Percentiles rank a stretch among this genome's conserved stretches.
These are phyloP conservation scores for Pseudogymnoascus sp. DNA, from an alignment of 2,329 filamentous ascomycete species.

Conservation along the genomic window DNA sequence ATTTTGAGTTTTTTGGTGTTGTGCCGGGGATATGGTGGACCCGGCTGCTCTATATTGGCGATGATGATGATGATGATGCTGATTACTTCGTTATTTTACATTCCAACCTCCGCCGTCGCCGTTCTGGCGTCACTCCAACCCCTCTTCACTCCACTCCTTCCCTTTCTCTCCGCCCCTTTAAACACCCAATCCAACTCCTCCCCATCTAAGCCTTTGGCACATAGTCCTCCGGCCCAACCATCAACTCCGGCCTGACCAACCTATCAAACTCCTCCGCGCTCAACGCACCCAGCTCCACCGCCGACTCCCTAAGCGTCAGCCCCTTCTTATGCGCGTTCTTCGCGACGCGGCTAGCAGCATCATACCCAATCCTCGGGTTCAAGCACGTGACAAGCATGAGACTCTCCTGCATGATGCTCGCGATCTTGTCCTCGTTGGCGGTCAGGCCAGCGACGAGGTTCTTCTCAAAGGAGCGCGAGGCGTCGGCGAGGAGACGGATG, in stretches of 20 bases:
- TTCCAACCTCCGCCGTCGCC: background rate
- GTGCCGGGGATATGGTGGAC: background rate
- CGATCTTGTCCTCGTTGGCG: conserved; percentile 90
- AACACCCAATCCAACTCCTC: background rate
- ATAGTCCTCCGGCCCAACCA: conserved; percentile 75
- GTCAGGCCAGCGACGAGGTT: conserved; percentile 81
- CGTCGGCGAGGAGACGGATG: conserved; percentile 76
- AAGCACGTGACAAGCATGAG: conserved; percentile 98
- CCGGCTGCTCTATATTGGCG: conserved; percentile 1
- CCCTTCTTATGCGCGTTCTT: conserved; percentile 99
- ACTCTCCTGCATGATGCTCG: conserved; percentile 84
- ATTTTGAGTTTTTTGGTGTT: background rate
- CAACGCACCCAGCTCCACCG: conserved; percentile 84
- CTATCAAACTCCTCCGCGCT: conserved; percentile 84
- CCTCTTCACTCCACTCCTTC: background rate
- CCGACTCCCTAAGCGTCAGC: conserved; percentile 83
- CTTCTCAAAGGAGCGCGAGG: conserved; percentile 91
- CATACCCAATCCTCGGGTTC: conserved; percentile 94
- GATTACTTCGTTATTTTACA: background rate
- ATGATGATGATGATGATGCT: background rate
- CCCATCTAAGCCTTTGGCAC: conserved; percentile 3
- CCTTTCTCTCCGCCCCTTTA: background rate
- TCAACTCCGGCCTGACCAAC: conserved; percentile 85
- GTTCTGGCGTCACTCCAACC: background rate
- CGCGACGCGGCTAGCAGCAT: conserved; percentile 93